A percentile compares a stretch with the other conserved stretches of the same genome.
Conservation (phyloP, 2,329 filamentous ascomycete species). For the Botrytis tulipae region DNA sequence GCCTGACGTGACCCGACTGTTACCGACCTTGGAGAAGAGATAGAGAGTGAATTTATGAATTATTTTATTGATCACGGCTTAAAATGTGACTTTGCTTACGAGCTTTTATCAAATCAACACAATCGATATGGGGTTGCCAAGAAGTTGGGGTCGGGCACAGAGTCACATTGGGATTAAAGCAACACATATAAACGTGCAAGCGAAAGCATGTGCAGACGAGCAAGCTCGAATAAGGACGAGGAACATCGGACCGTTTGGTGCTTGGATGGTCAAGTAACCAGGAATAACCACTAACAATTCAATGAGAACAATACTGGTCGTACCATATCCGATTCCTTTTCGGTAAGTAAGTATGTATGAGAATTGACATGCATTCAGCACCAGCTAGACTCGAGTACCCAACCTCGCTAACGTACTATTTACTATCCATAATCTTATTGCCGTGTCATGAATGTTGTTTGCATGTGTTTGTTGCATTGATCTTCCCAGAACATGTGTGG, state of each 20-base stretch:
- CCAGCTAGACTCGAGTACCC: conserved; percentile 1
- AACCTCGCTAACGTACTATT: neutral
- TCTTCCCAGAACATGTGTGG: neutral
- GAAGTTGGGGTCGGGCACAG: conserved; percentile 17
- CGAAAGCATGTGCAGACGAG: conserved; percentile 16
- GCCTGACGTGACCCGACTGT: conserved; percentile 19
- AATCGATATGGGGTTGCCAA: conserved; percentile 14
- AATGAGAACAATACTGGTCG: conserved; percentile 1
- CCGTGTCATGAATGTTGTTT: neutral
- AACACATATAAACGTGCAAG: neutral
- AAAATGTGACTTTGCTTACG: conserved; percentile 18
- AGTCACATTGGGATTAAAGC: conserved; percentile 18
- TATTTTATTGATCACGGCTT: conserved; percentile 13
- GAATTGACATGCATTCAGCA: conserved; percentile 1
- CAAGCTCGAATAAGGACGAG: conserved; percentile 18
- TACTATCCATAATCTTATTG: neutral
- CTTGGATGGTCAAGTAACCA: conserved; percentile 7
- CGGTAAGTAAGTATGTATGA: conserved; percentile 1
- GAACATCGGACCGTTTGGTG: conserved; percentile 25
- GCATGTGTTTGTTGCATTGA: neutral
- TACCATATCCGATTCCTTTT: conserved; percentile 1
- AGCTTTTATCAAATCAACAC: conserved; percentile 6
- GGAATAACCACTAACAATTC: neutral
- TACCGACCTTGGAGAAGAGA: conserved; percentile 17
- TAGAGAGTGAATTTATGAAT: neutral